Percentiles rank a stretch among this genome's conserved stretches.
Conservation (phyloP, 306 rosid genomes). For the Vigna trinervia region DNA sequence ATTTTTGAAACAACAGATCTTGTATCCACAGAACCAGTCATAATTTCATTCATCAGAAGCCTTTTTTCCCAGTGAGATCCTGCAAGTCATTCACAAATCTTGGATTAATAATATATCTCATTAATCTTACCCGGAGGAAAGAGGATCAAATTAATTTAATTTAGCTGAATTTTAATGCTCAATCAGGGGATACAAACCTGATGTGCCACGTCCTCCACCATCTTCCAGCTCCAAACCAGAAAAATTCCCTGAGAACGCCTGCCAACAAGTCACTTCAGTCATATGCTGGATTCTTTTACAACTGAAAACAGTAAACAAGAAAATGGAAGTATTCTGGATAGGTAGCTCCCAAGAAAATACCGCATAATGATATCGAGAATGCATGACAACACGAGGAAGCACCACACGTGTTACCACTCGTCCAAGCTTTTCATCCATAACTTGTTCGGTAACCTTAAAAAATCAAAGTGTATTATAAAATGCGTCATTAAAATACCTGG, state of each 20-base stretch:
- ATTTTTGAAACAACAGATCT: conserved; percentile 97
- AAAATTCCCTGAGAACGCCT: conserved; percentile 92
- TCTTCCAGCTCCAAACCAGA: conserved; percentile 98
- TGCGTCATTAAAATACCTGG: conserved; percentile 20
- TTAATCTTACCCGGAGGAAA: conserved; percentile 14
- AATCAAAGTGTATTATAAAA: conserved; percentile 35
- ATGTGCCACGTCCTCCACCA: conserved; percentile 99
- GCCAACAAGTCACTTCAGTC: conserved; percentile 47
- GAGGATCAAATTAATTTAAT: background rate
- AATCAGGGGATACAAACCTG: conserved; percentile 56
- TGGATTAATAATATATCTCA: background rate
- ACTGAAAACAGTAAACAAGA: conserved; percentile 25
- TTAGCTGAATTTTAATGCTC: too few relatives aligned
- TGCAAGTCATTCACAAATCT: conserved; percentile 45
- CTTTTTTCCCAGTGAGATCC: conserved; percentile 99
- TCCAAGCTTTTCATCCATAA: conserved; percentile 94
- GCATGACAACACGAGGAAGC: conserved; percentile 99
- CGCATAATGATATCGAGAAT: conserved; percentile 91
- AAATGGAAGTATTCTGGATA: conserved; percentile 5
- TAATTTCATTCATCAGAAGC: conserved; percentile 96
- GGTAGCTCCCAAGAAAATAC: conserved; percentile 50
- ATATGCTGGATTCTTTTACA: conserved; percentile 27
- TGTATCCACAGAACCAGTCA: conserved; percentile 99
- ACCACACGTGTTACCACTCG: conserved; percentile 90
- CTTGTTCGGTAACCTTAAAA: conserved; percentile 84